These are phyloP conservation scores for Salix caprea DNA, from an alignment of 345 rosid species.

Conservation along the genomic window DNA sequence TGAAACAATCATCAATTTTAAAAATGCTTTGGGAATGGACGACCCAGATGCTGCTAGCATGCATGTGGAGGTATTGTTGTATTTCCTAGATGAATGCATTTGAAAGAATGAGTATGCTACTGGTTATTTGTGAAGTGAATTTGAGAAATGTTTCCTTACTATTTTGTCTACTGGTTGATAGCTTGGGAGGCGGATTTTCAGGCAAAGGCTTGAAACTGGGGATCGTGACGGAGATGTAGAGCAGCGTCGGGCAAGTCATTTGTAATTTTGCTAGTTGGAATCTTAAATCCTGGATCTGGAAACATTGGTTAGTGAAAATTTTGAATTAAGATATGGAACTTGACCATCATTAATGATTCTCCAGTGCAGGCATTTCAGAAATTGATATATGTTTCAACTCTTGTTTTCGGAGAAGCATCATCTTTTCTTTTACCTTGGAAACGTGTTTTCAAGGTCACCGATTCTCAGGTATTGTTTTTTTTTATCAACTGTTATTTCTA, in stretches of 20 bases:
- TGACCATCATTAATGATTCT: conserved; percentile 54
- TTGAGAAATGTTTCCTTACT: not conserved
- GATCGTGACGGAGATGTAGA: conserved; percentile 84
- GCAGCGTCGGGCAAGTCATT: conserved; percentile 77
- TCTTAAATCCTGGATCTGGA: not conserved
- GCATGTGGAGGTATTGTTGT: conserved; percentile 84
- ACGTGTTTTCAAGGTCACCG: conserved; percentile 89
- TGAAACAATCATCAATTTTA: conserved; percentile 63
- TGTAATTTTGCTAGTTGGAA: conserved; percentile 5
- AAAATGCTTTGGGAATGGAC: conserved; percentile 81
- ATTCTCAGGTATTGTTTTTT: conserved; percentile 70
- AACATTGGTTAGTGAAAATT: not conserved
- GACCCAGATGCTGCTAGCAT: conserved; percentile 94
- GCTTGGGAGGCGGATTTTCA: conserved; percentile 85
- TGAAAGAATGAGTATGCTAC: not conserved
- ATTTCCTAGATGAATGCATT: not conserved
- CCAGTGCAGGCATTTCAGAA: conserved; percentile 99
- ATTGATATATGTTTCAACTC: conserved; percentile 87
- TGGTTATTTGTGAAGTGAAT: not conserved
- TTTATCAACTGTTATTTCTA: not conserved
- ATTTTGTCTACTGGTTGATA: conserved; percentile 27
- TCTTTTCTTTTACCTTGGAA: conserved; percentile 99
- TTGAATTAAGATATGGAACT: conserved; percentile 31
- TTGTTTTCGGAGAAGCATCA: conserved; percentile 95
- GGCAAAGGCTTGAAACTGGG: conserved; percentile 98